A percentile compares a stretch with the other conserved stretches of the same genome.
These are phyloP conservation scores for Porcisia hertigi DNA, from an alignment of 208 protist genomes.

Conservation along the genomic window DNA sequence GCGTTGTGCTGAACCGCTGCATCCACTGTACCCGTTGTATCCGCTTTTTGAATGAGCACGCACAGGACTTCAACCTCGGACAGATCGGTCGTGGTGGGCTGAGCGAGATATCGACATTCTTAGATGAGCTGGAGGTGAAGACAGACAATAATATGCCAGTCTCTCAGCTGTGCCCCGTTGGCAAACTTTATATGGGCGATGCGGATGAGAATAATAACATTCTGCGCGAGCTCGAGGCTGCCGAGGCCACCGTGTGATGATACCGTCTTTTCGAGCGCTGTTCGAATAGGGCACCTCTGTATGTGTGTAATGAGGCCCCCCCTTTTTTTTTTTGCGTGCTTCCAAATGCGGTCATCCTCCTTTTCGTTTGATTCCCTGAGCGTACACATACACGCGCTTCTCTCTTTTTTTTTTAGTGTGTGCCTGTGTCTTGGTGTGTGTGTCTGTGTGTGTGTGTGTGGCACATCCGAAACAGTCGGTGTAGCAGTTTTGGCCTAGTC, in stretches of 20 bases:
- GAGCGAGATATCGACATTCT: conserved; percentile 93
- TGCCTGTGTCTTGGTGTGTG: too few species aligned
- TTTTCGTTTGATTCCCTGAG: too few species aligned
- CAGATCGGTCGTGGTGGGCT: conserved; percentile 94
- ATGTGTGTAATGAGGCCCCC: not conserved
- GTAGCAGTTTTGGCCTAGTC: too few species aligned
- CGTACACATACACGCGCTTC: too few species aligned
- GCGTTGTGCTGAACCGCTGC: conserved; percentile 96
- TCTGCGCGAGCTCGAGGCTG: conserved; percentile 54
- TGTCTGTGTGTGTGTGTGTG: too few species aligned
- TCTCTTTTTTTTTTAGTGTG: too few species aligned
- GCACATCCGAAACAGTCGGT: too few species aligned
- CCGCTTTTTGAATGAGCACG: conserved; percentile 95
- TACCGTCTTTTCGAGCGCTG: not conserved
- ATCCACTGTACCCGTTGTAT: conserved; percentile 98
- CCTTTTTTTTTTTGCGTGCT: not conserved
- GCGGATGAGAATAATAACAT: conserved; percentile 86
- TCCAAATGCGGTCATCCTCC: too few species aligned
- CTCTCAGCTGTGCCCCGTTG: conserved; percentile 88
- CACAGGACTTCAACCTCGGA: conserved; percentile 94
- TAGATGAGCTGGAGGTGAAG: conserved; percentile 91
- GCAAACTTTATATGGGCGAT: conserved; percentile 77
- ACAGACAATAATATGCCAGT: conserved; percentile 90
- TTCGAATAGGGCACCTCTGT: not conserved
- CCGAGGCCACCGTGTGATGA: conserved; percentile 18